These are phyloP conservation scores for Hyaloscypha finlandica DNA, from an alignment of 495 filamentous ascomycete genomes.

Conservation along the genomic window DNA sequence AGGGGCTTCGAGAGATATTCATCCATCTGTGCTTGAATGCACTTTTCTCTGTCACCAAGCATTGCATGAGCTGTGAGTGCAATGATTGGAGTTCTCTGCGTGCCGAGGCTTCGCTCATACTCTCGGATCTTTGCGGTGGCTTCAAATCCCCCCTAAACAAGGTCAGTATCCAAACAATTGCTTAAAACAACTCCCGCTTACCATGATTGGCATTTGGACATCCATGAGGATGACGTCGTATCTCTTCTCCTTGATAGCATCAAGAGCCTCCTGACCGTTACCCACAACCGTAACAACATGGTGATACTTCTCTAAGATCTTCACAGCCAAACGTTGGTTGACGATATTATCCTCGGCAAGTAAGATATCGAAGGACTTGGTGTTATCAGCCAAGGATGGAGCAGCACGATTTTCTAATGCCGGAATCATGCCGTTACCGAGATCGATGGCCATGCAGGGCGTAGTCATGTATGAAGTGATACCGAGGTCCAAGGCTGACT, in stretches of 20 bases:
- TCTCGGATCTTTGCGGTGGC: constrained; percentile 96
- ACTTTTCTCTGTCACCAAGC: constrained; percentile 98
- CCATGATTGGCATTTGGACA: constrained; percentile 99
- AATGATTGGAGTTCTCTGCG: constrained; percentile 90
- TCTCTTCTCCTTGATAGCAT: constrained; percentile 82
- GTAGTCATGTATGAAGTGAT: constrained; percentile 99
- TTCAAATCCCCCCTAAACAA: constrained; percentile 83
- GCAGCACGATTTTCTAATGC: constrained; percentile 93
- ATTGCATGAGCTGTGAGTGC: constrained; percentile 98
- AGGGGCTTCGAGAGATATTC: constrained; percentile 98
- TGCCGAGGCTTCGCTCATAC: constrained; percentile 77
- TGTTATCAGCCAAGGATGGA: constrained; percentile 89
- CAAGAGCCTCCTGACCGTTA: constrained; percentile 90
- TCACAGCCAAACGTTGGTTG: constrained; percentile 94
- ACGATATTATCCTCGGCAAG: constrained; percentile 98
- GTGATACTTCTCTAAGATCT: constrained; percentile 97
- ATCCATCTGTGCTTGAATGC: constrained; percentile 98
- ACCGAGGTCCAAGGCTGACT: constrained; percentile 91
- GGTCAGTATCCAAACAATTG: constrained; percentile 16
- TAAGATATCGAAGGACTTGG: constrained; percentile 93
- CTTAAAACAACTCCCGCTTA: constrained; percentile 39
- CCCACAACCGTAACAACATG: constrained; percentile 95
- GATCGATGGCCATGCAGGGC: constrained; percentile 90
- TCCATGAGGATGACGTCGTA: constrained; percentile 99
- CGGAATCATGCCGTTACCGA: constrained; percentile 98